Conservation (phyloP, 352 stramenopile genomes). For the Phytophthora syringae region DNA sequence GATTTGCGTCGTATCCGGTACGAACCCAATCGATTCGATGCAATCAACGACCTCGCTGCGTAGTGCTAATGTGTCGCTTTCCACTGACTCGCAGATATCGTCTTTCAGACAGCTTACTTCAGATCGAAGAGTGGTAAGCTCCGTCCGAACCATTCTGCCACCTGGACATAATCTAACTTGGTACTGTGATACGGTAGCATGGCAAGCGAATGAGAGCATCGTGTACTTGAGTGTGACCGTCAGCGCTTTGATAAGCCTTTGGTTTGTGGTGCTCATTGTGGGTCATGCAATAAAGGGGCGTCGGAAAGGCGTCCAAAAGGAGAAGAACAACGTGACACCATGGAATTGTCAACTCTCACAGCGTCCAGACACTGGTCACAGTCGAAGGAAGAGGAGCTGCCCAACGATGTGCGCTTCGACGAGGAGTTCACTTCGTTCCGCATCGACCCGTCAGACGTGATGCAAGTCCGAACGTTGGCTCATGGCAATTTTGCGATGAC, state of each 20-base stretch:
- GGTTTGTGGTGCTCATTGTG: conserved; percentile 39
- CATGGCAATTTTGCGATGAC: conserved; percentile 46
- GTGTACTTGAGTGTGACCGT: conserved; percentile 36
- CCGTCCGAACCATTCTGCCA: neutral
- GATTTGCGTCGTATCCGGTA: conserved; percentile 45
- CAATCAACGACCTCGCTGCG: neutral
- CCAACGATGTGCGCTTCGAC: conserved; percentile 43
- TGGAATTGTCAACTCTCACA: conserved; percentile 27
- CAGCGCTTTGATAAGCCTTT: conserved; percentile 43
- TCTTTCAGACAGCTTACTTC: conserved; percentile 23
- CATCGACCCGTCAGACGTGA: conserved; percentile 46
- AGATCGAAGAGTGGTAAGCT: conserved; percentile 28
- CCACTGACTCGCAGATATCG: conserved; percentile 17
- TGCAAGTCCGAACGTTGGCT: conserved; percentile 45
- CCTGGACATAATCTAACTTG: neutral
- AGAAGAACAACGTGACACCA: conserved; percentile 25
- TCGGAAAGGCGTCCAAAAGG: conserved; percentile 7
- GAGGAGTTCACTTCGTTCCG: conserved; percentile 35
- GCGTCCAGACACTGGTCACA: conserved; percentile 36
- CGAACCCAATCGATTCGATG: too few relatives aligned
- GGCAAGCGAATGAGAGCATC: conserved; percentile 19
- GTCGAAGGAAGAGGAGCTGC: conserved; percentile 31
- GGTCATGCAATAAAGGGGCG: conserved; percentile 25
- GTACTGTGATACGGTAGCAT: conserved; percentile 12
- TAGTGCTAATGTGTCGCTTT: neutral